Evolutionary conservation across 495 filamentous ascomycete genomes (phyloP), one percentile per base, ranked within the genome.

Genomic region (Penicillium waksmanii): DNA sequence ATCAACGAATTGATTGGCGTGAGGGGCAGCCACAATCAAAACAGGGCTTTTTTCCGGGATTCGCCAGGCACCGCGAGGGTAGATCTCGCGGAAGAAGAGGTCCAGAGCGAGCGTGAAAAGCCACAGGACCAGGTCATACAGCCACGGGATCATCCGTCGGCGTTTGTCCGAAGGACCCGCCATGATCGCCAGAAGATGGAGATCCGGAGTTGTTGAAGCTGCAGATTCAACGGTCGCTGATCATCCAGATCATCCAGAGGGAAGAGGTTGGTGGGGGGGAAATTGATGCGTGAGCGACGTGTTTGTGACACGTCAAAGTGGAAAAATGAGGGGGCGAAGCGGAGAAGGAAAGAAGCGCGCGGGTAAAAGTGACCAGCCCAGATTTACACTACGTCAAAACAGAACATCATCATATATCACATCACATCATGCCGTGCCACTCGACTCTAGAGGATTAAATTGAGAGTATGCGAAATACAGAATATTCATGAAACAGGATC

Each of bases 1-100:
- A 63, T 98, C 95, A 61, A 97, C 91, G 68, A 98, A 98, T 84
- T 93, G 95, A 71, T 98, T 98, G 38, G 94, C 95, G 82, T 98
- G 95, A 55, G 95, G 95, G 18, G 95, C 95, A 17, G 92, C 93
- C 55, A 98, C 95, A 69, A 98, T 96, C 42, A 98, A 89, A 48
- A 98, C 82, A 0, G 95, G 92, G 1, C 91, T 92, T 65, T 82
- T 82, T 60, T 87, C 82, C 15, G 95, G 94, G 18, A 98, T 88
- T 70, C 90, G 89, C 91, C 94, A 98, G 42, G 91, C 86, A 54
- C 92, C 90, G 47, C 95, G 88, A 11, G 94, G 93, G 67, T 97
- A 93, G 4, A 98, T 89, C 76, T 98, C 95, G 61, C 95, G 86
- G 80, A 98, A 98, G 83, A 98, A 98, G 52, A 96, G 84, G 67